Conservation (phyloP, 2,329 filamentous ascomycete genomes). For the Zymoseptoria brevis region DNA sequence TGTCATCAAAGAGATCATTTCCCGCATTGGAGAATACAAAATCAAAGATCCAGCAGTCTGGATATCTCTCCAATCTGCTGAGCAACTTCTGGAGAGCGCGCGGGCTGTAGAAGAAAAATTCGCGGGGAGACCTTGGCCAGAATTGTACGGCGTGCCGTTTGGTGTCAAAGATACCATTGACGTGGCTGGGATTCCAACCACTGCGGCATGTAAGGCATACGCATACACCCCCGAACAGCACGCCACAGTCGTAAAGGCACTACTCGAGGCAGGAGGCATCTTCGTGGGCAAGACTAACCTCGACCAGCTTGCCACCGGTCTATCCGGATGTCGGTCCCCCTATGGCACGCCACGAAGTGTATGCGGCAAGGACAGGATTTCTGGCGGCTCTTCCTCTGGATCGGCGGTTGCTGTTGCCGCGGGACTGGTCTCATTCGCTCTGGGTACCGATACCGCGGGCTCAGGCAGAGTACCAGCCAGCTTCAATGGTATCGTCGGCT, state of each 20-base stretch:
- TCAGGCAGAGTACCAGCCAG: constrained; percentile 47
- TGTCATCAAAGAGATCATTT: constrained; percentile 39
- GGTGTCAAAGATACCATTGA: constrained; percentile 52
- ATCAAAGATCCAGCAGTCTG: constrained; percentile 44
- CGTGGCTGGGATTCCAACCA: constrained; percentile 44
- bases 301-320: constrained; percentile 55
- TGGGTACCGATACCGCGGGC: constrained; percentile 52
- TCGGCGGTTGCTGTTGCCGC: constrained; percentile 48
- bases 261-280: constrained; percentile 47
- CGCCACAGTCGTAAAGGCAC: constrained; percentile 43
- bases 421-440: constrained; percentile 46
- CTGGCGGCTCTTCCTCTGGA: constrained; percentile 51
- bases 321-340: constrained; percentile 51
- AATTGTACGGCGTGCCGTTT: constrained; percentile 51
- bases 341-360: constrained; percentile 50
- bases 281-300: constrained; percentile 55
- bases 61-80: constrained; percentile 39
- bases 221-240: constrained; percentile 42
- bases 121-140: constrained; percentile 36
- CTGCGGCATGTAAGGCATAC: constrained; percentile 45
- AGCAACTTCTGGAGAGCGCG: constrained; percentile 36
- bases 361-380: constrained; percentile 44
- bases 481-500: constrained; percentile 48
- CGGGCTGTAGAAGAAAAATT: constrained; percentile 36
- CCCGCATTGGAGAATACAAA: constrained; percentile 44